Evolutionary conservation across 116 monocot species (phyloP).

Genomic region (Phalaenopsis hybrid): DNA sequence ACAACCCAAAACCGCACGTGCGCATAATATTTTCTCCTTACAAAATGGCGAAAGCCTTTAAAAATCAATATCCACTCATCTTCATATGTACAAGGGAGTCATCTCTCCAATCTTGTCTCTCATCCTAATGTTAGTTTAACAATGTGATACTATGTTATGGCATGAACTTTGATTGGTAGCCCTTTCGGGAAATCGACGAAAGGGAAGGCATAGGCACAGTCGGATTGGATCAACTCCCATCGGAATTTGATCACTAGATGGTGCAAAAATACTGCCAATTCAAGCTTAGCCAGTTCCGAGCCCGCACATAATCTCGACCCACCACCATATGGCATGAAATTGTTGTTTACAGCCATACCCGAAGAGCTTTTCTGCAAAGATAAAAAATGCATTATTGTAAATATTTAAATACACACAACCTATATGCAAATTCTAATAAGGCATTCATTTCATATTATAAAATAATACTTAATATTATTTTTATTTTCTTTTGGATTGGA

Average conservation of each 20-base stretch:
- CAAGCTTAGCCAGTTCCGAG: conserved; percentile 21
- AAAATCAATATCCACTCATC: no score
- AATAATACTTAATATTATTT: no score
- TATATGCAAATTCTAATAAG: no score
- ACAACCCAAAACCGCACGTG: no score
- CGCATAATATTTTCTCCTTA: no score
- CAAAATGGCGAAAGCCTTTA: no score
- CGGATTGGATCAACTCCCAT: neutral
- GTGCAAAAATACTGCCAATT: conserved; percentile 24
- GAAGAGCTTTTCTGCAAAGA: neutral
- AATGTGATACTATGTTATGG: conserved; percentile 3
- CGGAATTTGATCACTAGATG: conserved; percentile 19
- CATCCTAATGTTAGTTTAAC: no score
- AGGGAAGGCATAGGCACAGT: conserved; percentile 28
- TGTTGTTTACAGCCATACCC: neutral
- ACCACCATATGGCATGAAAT: conserved; percentile 24
- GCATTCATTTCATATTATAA: no score
- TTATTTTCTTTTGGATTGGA: no score
- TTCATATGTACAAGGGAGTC: neutral
- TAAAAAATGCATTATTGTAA: no score
- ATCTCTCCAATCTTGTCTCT: no score
- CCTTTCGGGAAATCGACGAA: conserved; percentile 47
- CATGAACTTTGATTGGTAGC: conserved; percentile 27
- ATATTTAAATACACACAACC: no score
- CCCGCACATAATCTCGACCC: conserved; percentile 25